These are phyloP conservation scores for Verticillium nubilum DNA, from an alignment of 2,329 filamentous ascomycete species.

Conservation along the genomic window DNA sequence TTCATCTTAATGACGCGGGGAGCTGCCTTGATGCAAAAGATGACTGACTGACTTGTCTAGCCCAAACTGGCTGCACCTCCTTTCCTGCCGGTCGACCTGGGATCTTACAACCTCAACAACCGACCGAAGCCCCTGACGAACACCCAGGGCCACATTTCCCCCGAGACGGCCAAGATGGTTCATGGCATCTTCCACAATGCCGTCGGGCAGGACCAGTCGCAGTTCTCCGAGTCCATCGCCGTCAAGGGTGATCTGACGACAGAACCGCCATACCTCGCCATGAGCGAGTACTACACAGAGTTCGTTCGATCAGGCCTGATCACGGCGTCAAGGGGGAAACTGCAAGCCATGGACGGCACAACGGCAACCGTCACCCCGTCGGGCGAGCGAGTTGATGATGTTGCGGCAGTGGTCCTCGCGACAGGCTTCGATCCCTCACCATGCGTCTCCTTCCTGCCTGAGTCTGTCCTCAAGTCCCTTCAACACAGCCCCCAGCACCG, in stretches of 20 bases:
- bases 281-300: conserved; percentile 68
- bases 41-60: conserved; percentile 26
- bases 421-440: conserved; percentile 67
- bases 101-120: conserved; percentile 63
- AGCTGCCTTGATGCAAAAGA: neutral
- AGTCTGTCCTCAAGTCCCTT: conserved; percentile 48
- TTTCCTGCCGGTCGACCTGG: conserved; percentile 69
- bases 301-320: conserved; percentile 65
- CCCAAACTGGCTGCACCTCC: conserved; percentile 43
- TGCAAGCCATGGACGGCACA: conserved; percentile 28
- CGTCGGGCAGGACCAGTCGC: conserved; percentile 49
- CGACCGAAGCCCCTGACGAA: conserved; percentile 56
- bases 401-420: conserved; percentile 66
- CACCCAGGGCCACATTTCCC: conserved; percentile 57
- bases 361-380: conserved; percentile 23
- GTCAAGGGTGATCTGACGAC: conserved; percentile 33
- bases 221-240: conserved; percentile 32
- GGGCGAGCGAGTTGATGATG: conserved; percentile 37
- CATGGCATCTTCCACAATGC: conserved; percentile 45
- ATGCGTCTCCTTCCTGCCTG: conserved; percentile 60
- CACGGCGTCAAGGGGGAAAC: conserved; percentile 41
- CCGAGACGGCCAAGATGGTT: conserved; percentile 47
- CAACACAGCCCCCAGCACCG: conserved; percentile 48
- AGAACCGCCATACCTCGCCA: conserved; percentile 59
- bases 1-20: too few species aligned